Evolutionary conservation across 2,329 filamentous ascomycete genomes (phyloP).

Genomic region (Microsporum audouinii): DNA sequence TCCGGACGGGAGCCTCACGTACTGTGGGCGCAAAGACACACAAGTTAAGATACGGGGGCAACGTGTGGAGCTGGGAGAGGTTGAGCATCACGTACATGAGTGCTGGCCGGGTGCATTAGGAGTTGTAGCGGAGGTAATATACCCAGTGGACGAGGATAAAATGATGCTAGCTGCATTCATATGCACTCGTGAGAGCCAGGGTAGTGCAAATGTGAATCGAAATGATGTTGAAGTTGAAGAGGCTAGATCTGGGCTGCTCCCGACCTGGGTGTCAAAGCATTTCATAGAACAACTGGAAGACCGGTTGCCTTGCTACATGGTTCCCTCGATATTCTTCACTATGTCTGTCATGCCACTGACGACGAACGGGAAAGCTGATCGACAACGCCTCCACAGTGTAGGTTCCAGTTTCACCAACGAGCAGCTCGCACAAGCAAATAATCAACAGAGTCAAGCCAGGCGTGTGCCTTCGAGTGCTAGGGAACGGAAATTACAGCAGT

Average conservation of each 20-base stretch:
- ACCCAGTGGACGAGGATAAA: conserved; percentile 33
- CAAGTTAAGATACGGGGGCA: conserved; percentile 30
- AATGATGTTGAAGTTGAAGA: background rate
- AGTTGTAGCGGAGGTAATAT: conserved; percentile 41
- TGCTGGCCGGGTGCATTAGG: conserved; percentile 33
- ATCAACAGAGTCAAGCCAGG: background rate
- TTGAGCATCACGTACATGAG: conserved; percentile 21
- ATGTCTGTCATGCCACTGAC: background rate
- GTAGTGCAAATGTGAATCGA: background rate
- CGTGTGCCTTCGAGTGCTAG: background rate
- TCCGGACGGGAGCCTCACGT: conserved; percentile 22
- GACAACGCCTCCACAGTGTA: conserved; percentile 20
- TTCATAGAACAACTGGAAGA: background rate
- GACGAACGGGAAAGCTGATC: conserved; percentile 14
- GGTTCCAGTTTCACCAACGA: conserved; percentile 11
- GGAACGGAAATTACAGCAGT: conserved; percentile 6
- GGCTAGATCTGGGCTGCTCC: background rate
- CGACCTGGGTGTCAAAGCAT: background rate
- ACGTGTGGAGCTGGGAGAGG: conserved; percentile 26
- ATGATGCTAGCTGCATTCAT: conserved; percentile 40
- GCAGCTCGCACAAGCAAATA: conserved; percentile 4
- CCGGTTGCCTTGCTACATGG: conserved; percentile 5
- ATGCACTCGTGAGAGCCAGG: conserved; percentile 17
- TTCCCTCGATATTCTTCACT: conserved; percentile 6
- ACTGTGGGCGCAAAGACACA: conserved; percentile 24